Evolutionary conservation across 176 grass and related monocot species (phyloP).

Genomic region (Triticum dicoccoides): DNA sequence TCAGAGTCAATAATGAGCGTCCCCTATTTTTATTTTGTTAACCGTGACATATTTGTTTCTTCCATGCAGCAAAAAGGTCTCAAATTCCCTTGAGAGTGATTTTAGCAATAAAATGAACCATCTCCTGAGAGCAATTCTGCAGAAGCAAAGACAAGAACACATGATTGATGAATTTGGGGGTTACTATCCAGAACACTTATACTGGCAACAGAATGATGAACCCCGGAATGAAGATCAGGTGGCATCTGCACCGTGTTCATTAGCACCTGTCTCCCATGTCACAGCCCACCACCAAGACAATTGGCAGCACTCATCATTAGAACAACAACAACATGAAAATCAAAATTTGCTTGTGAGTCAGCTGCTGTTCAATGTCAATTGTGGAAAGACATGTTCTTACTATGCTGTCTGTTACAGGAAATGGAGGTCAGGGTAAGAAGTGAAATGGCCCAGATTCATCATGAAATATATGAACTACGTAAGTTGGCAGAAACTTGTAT

Average conservation of each 20-base stretch:
- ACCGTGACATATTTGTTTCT: constrained; percentile 5
- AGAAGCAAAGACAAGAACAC: constrained; percentile 55
- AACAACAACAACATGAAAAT: constrained; percentile 43
- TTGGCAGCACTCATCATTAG: constrained; percentile 55
- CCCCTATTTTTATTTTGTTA: not conserved
- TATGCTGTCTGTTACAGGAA: constrained; percentile 44
- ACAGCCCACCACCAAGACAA: constrained; percentile 41
- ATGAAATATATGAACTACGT: constrained; percentile 79
- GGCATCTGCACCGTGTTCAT: constrained; percentile 45
- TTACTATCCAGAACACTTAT: constrained; percentile 44
- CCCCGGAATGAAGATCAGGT: constrained; percentile 47
- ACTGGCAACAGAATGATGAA: constrained; percentile 67
- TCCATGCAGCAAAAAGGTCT: constrained; percentile 75
- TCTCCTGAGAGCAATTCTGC: constrained; percentile 56
- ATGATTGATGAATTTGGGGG: constrained; percentile 71
- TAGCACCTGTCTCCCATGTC: constrained; percentile 49
- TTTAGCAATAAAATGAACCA: constrained; percentile 87
- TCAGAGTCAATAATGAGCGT: constrained; percentile 8
- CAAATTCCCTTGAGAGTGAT: constrained; percentile 87
- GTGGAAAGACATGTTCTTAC: constrained; percentile 29
- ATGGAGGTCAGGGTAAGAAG: constrained; percentile 63
- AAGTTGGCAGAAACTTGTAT: constrained; percentile 90
- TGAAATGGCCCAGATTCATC: constrained; percentile 77
- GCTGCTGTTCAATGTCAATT: constrained; percentile 24
- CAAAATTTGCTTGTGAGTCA: constrained; percentile 49